These are phyloP conservation scores for Candida berthetii DNA, from an alignment of 805 yeast species.

Conservation along the genomic window DNA sequence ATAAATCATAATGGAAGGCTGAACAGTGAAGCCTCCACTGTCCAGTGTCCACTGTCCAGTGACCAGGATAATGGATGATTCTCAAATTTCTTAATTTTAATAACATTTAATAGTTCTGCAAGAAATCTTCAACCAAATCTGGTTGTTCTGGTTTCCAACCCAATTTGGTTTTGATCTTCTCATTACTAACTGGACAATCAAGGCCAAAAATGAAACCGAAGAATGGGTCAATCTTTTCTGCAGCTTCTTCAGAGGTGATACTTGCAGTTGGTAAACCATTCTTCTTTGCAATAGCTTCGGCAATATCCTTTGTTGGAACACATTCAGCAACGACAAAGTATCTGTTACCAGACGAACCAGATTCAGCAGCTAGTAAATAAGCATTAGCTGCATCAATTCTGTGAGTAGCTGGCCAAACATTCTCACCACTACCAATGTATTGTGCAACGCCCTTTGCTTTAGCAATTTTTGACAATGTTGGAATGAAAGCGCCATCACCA, in stretches of 20 bases:
- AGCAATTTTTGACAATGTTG: constrained; percentile 19
- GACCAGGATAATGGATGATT: too few species aligned
- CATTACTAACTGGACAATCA: constrained; percentile 9
- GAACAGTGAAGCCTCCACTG: too few species aligned
- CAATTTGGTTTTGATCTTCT: constrained; percentile 14
- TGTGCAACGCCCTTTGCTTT: constrained; percentile 23
- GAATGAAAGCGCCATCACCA: constrained; percentile 21
- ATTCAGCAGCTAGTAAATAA: constrained; percentile 21
- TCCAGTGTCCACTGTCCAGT: too few species aligned
- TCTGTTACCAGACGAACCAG: constrained; percentile 15
- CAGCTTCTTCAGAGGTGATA: constrained; percentile 9
- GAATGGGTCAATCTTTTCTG: constrained; percentile 5
- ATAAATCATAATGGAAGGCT: too few species aligned
- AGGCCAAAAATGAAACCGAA: constrained; percentile 8
- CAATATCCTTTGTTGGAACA: constrained; percentile 18
- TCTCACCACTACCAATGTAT: constrained; percentile 28
- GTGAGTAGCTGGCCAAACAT: constrained; percentile 26
- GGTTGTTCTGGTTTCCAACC: constrained; percentile 21
- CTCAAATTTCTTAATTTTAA: too few species aligned
- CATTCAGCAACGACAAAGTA: constrained; percentile 21
- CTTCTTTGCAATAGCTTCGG: constrained; percentile 18
- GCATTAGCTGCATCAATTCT: constrained; percentile 26
- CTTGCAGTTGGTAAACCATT: constrained; percentile 10
- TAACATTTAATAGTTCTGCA: constrained; percentile 9
- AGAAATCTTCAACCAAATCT: constrained; percentile 19